Conservation (phyloP, 306 rosid genomes). For the Luffa aegyptiaca region DNA sequence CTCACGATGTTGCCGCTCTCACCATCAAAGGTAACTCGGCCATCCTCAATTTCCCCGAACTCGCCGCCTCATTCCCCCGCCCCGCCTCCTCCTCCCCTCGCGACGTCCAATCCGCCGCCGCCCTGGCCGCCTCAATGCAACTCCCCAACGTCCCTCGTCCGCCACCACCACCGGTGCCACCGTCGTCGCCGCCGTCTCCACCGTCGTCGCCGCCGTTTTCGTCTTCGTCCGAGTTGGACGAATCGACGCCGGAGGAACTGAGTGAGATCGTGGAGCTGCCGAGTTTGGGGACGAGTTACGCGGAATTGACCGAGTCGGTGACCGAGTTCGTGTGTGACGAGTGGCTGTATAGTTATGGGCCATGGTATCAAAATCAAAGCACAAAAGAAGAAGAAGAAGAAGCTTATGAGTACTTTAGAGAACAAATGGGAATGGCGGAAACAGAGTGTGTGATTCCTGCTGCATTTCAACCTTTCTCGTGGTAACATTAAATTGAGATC, state of each 20-base stretch:
- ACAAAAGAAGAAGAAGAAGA: slow-evolving; percentile 20
- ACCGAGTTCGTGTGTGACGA: slow-evolving; percentile 26
- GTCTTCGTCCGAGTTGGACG: neutral
- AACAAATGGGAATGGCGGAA: slow-evolving; percentile 17
- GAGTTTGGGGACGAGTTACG: slow-evolving; percentile 37
- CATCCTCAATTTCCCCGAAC: slow-evolving; percentile 63
- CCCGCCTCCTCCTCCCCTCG: slow-evolving; percentile 53
- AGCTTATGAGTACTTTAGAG: slow-evolving; percentile 17
- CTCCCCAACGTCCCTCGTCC: neutral
- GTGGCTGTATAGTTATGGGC: slow-evolving; percentile 23
- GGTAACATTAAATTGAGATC: slow-evolving; percentile 29
- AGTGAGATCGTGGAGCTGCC: slow-evolving; percentile 22
- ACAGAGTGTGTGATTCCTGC: slow-evolving; percentile 13
- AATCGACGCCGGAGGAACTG: slow-evolving; percentile 11
- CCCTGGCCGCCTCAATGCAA: slow-evolving; percentile 47
- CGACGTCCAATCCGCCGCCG: slow-evolving; percentile 60
- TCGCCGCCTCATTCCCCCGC: slow-evolving; percentile 34
- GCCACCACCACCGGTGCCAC: neutral
- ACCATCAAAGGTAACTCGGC: slow-evolving; percentile 55
- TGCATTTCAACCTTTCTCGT: slow-evolving; percentile 19
- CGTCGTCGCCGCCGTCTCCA: neutral
- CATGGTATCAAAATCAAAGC: slow-evolving; percentile 17
- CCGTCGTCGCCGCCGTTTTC: slow-evolving; percentile 11
- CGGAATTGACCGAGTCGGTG: slow-evolving; percentile 22
- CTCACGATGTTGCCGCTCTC: slow-evolving; percentile 61